These are phyloP conservation scores for Xerocomus nothofagi DNA, from an alignment of 1,284 basidiomycete genomes.

Conservation along the genomic window DNA sequence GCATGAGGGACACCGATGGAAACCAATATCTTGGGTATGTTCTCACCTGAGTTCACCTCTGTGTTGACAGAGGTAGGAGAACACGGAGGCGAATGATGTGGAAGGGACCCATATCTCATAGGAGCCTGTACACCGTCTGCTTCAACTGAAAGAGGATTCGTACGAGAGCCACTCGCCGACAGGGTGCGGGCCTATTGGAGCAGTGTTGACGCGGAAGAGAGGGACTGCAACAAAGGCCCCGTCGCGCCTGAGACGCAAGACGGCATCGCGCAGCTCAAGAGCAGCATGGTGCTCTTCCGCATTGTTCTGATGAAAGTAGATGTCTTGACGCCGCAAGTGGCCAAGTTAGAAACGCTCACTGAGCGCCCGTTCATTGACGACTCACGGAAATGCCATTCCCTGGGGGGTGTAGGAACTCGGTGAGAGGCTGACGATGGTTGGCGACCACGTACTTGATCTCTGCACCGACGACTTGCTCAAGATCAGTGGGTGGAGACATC, in stretches of 20 bases:
- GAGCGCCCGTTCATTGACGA: no score
- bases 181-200: constrained; percentile 74
- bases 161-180: constrained; percentile 47
- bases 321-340: constrained; percentile 45
- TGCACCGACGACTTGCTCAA: constrained; percentile 57
- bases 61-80: constrained; percentile 69
- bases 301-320: constrained; percentile 74
- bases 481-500: constrained; percentile 47
- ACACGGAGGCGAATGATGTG: constrained; percentile 69
- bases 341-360: background rate
- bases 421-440: background rate
- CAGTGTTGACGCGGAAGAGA: constrained; percentile 64
- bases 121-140: constrained; percentile 47
- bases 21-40: background rate
- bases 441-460: constrained; percentile 61
- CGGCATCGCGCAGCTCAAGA: constrained; percentile 65
- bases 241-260: constrained; percentile 64
- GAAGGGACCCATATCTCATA: constrained; percentile 78
- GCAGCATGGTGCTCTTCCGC: constrained; percentile 61
- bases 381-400: constrained; percentile 80
- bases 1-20: background rate
- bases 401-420: constrained; percentile 24
- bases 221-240: constrained; percentile 78
- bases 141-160: background rate
- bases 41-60: constrained; percentile 63